These are phyloP conservation scores for Trichoderma cornu-damae DNA, from an alignment of 2,329 filamentous ascomycete genomes.

Conservation along the genomic window DNA sequence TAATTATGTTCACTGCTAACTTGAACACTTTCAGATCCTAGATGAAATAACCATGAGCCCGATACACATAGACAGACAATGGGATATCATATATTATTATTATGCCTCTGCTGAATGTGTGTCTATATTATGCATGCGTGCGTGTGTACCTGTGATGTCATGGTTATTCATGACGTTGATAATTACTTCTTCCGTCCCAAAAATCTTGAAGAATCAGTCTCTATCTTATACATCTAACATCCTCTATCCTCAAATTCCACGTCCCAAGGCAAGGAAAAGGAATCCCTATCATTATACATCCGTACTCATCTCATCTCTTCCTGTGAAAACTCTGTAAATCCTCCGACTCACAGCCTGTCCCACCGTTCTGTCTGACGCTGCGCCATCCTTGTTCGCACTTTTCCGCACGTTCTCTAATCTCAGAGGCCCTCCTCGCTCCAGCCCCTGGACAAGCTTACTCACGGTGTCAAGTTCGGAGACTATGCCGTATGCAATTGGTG, in stretches of 20 bases:
- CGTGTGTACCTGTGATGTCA: neutral
- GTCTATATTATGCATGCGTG: neutral
- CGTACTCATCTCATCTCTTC: slow-evolving; percentile 49
- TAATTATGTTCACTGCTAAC: slow-evolving; percentile 10
- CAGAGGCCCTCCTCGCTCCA: slow-evolving; percentile 54
- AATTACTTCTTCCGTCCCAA: too few relatives aligned
- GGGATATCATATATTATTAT: slow-evolving; percentile 1
- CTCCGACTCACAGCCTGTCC: slow-evolving; percentile 56
- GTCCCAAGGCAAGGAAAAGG: neutral
- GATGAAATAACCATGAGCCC: neutral
- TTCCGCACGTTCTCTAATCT: slow-evolving; percentile 58
- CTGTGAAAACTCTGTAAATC: slow-evolving; percentile 56
- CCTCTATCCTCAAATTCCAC: too few relatives aligned
- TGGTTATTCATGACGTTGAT: neutral
- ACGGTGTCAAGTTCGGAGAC: slow-evolving; percentile 56
- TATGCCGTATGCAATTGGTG: slow-evolving; percentile 66
- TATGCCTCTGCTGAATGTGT: neutral
- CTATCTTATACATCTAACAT: neutral
- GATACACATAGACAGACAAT: slow-evolving; percentile 7
- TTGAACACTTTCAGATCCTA: neutral
- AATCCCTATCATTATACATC: slow-evolving; percentile 41
- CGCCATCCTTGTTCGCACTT: slow-evolving; percentile 53
- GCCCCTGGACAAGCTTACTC: slow-evolving; percentile 50
- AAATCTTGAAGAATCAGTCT: neutral
- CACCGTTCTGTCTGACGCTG: slow-evolving; percentile 48